Conservation (phyloP, 2,329 filamentous ascomycete species). For the Metarhizium sp. region DNA sequence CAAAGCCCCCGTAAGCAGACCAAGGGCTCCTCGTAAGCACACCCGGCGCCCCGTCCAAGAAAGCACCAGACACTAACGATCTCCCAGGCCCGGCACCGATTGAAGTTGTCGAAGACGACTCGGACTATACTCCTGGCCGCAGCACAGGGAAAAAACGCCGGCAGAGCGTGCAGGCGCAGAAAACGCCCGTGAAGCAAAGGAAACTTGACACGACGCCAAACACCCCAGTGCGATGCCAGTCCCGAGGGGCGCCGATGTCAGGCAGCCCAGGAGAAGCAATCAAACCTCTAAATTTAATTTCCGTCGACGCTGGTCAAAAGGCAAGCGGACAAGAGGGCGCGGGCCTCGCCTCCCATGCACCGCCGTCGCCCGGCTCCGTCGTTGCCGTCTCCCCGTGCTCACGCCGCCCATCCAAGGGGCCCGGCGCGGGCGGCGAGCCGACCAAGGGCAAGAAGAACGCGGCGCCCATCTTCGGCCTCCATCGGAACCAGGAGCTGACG, state of each 20-base stretch:
- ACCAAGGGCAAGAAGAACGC: constrained; percentile 7
- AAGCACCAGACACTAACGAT: not conserved
- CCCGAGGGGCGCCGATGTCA: not conserved
- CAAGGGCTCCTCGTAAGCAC: not conserved
- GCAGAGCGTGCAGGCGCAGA: constrained; percentile 1
- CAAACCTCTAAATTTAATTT: not conserved
- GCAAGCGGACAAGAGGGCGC: not conserved
- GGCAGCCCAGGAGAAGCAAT: not conserved
- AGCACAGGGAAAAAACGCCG: constrained; percentile 1
- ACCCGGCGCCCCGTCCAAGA: not conserved
- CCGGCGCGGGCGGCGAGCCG: not conserved
- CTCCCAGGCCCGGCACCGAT: not conserved
- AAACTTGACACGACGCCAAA: not conserved
- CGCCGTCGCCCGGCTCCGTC: not conserved
- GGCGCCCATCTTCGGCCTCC: constrained; percentile 14
- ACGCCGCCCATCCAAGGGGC: not conserved
- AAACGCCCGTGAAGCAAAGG: constrained; percentile 1
- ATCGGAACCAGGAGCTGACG: constrained; percentile 7
- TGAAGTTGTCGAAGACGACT: not conserved
- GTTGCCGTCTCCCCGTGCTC: not conserved
- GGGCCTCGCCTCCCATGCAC: not conserved
- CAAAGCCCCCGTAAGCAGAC: not conserved
- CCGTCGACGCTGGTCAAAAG: not conserved
- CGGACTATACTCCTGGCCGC: not conserved
- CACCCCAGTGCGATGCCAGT: not conserved